Evolutionary conservation across 2,329 filamentous ascomycete species (phyloP).

Genomic region (Aspergillus jensenii): DNA sequence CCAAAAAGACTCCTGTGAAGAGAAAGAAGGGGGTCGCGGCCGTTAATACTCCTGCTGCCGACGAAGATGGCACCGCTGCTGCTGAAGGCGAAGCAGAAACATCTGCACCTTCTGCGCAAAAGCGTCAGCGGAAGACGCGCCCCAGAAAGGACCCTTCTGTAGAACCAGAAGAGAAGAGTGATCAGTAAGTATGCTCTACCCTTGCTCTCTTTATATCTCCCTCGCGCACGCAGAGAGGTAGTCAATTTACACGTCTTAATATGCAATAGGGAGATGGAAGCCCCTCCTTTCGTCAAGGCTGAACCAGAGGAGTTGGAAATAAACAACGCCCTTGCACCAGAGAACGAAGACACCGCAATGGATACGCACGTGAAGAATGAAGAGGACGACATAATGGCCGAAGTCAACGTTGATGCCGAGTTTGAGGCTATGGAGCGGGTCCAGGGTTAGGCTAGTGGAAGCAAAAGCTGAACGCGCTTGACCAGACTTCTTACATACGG

Average conservation of each 20-base stretch:
- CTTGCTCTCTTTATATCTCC: background rate
- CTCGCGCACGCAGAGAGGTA: background rate
- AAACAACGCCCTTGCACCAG: background rate
- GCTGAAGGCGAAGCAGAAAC: background rate
- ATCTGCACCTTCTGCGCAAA: conserved; percentile 16
- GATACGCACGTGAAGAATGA: background rate
- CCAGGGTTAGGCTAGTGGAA: background rate
- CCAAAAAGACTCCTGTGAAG: conserved; percentile 21
- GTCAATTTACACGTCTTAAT: background rate
- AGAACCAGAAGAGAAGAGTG: conserved; percentile 1
- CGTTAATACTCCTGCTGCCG: conserved; percentile 4
- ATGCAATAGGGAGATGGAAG: background rate
- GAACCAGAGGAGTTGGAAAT: background rate
- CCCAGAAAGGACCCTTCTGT: conserved; percentile 18
- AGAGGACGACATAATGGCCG: conserved; percentile 8
- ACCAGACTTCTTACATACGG: background rate
- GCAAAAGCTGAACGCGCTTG: background rate
- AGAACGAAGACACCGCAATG: background rate
- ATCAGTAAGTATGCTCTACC: background rate
- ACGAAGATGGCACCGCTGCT: conserved; percentile 4
- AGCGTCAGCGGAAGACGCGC: conserved; percentile 22
- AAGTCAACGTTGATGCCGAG: conserved; percentile 14
- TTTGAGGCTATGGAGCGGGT: conserved; percentile 11
- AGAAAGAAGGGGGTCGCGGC: conserved; percentile 20
- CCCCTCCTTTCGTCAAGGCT: background rate